Base-by-base conservation (phyloP, 139 green algal genomes). In the Pedinophyceae sp. region DNA sequence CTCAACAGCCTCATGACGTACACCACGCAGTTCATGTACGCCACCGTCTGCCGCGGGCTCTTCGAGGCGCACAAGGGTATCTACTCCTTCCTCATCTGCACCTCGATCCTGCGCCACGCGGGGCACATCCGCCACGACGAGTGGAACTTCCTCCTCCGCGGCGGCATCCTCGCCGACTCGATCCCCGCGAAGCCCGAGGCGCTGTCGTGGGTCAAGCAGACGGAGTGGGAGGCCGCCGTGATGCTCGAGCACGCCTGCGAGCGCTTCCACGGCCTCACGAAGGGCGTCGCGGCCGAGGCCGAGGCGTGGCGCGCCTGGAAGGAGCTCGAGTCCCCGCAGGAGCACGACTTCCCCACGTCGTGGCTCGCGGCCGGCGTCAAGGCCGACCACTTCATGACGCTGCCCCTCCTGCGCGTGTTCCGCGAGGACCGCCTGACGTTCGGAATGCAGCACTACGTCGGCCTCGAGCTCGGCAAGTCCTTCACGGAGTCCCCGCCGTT, bases 1-100 rank as follows among this genome's bases (percentile, higher is more conserved):
- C 60, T 91, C 34, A 28, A 55, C 30, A 78, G 78, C 50, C 61
- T 93, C 6, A 73, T 48, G 52, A 59, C 49, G 10, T 89, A 76
- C 54, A 70, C 72, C 13, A 93, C 78, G 1, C 26, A 60, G 16
- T 87, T 87, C 60, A 77, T 89, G 61, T 90, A 81, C 68, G 75
- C 68, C 57, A 85, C 80, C 52, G 74, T 93, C 15, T 75, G 75
- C 48, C 67, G 81, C 3, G 83, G 83, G 4, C 62, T 93, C 22
- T 88, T 93, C 61, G 77, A 83, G 60, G 57, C 67, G 38, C 83
- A 89, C 72, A 83, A 84, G 65, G 50, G 77, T 13, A 65, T 88
- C 3, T 89, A 85, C 61, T 61, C 62, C 13, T 88, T 93, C 62
- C 67, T 89, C 43, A 73, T 83, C 29, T 70, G 56, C 54, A 66